Evolutionary conservation across 768 basidiomycete species (phyloP).

Genomic region (Tulasnella sp.): DNA sequence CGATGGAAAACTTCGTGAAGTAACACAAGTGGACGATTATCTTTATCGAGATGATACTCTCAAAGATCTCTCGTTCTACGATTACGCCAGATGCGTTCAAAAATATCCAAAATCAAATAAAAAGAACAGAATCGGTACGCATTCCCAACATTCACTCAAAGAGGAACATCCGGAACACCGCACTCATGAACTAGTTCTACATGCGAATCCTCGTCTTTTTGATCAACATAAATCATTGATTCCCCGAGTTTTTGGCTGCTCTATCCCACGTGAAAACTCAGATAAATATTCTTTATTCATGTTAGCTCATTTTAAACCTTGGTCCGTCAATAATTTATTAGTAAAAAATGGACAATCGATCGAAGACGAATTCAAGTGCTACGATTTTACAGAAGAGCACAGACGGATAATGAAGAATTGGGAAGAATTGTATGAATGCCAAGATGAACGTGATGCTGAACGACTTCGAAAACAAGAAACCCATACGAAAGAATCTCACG

Average conservation of each 20-base stretch:
- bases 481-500: neutral
- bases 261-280: slow-evolving; percentile 13
- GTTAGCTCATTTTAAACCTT: slow-evolving; percentile 22
- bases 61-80: slow-evolving; percentile 22
- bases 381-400: neutral
- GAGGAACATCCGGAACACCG: neutral
- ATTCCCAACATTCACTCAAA: neutral
- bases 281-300: slow-evolving; percentile 17
- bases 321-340: slow-evolving; percentile 4
- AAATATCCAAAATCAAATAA: slow-evolving; percentile 3
- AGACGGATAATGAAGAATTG: slow-evolving; percentile 24
- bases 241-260: slow-evolving; percentile 18
- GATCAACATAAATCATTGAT: neutral
- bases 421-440: slow-evolving; percentile 28
- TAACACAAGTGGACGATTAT: slow-evolving; percentile 25
- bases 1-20: slow-evolving; percentile 7
- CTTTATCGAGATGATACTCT: slow-evolving; percentile 18
- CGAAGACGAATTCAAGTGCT: neutral
- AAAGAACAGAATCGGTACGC: neutral
- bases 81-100: slow-evolving; percentile 21
- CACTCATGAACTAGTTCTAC: slow-evolving; percentile 18
- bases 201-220: neutral
- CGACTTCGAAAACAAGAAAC: slow-evolving; percentile 16
- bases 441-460: slow-evolving; percentile 28
- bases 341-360: neutral